A percentile compares a stretch with the other conserved stretches of the same genome.
phyloP scores from a whole-genome alignment of 1,139 yeast species.

The Geotrichum klebahnii region DNA sequence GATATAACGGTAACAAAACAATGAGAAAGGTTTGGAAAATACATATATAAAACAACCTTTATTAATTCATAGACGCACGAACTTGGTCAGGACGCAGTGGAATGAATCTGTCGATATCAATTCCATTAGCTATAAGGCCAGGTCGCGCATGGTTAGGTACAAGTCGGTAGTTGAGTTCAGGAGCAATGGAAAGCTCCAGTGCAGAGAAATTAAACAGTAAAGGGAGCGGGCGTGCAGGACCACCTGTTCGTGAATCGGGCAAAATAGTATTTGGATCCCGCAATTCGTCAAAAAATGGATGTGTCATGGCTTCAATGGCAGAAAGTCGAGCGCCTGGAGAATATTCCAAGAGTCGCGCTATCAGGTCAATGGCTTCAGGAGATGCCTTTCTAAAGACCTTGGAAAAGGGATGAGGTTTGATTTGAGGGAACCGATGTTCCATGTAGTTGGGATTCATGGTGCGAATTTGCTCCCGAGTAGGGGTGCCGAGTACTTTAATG shows the following conservation, averaged over 20 bases:
- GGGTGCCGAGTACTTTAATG: conserved; percentile 92
- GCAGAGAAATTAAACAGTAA: conserved; percentile 43
- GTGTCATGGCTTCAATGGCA: conserved; percentile 64
- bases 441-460: conserved; percentile 96
- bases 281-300: conserved; percentile 74
- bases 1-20: too few species aligned
- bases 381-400: conserved; percentile 72
- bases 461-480: conserved; percentile 84
- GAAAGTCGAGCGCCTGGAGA: conserved; percentile 69
- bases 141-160: conserved; percentile 43
- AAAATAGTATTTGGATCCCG: conserved; percentile 52
- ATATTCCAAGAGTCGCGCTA: conserved; percentile 61
- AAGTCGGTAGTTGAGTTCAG: conserved; percentile 40
- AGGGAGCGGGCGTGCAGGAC: conserved; percentile 40
- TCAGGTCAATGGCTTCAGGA: conserved; percentile 59
- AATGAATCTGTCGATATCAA: conserved; percentile 39
- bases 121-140: conserved; percentile 34
- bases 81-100: conserved; percentile 40
- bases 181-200: conserved; percentile 42
- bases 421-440: conserved; percentile 96
- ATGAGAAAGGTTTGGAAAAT: too few species aligned
- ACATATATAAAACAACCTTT: too few species aligned
- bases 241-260: conserved; percentile 46
- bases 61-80: conserved; percentile 18
- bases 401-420: conserved; percentile 83